A percentile compares a stretch with the other conserved stretches of the same genome.
Conservation (phyloP, 108 stramenopile genomes). For the Licmophora abbreviata region DNA sequence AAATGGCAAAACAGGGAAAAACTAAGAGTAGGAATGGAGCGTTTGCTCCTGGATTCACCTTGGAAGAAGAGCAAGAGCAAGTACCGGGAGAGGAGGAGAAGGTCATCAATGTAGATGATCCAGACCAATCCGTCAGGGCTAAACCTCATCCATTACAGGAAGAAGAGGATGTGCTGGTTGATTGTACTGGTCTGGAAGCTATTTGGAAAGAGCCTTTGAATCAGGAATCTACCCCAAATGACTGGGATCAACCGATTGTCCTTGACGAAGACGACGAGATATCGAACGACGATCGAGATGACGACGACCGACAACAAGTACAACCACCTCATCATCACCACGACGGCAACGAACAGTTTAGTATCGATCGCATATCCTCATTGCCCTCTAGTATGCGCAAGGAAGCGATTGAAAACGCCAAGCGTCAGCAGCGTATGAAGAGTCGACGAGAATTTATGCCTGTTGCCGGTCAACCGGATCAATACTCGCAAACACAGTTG, state of each 20-base stretch:
- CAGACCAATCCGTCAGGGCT: too few relatives aligned
- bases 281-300: conserved; percentile 8
- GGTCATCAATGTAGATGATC: too few relatives aligned
- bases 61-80: conserved; percentile 5
- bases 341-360: conserved; percentile 16
- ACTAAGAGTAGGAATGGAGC: conserved; percentile 15
- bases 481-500: conserved; percentile 84
- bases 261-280: conserved; percentile 14
- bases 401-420: conserved; percentile 67
- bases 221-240: too few relatives aligned
- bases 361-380: conserved; percentile 49
- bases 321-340: conserved; percentile 5
- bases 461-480: conserved; percentile 81
- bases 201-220: too few relatives aligned
- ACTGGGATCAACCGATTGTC: conserved; percentile 3
- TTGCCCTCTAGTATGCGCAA: conserved; percentile 70
- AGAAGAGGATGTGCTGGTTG: too few relatives aligned
- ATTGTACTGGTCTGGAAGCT: too few relatives aligned
- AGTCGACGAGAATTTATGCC: conserved; percentile 87
- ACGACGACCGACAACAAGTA: conserved; percentile 19
- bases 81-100: background rate
- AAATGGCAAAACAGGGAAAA: conserved; percentile 7
- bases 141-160: too few relatives aligned
- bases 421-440: conserved; percentile 67
- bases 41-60: conserved; percentile 61